Percentiles rank a stretch among this genome's conserved stretches.
phyloP scores from a whole-genome alignment of 768 basidiomycete genomes.

The Pleurotus platypus region DNA sequence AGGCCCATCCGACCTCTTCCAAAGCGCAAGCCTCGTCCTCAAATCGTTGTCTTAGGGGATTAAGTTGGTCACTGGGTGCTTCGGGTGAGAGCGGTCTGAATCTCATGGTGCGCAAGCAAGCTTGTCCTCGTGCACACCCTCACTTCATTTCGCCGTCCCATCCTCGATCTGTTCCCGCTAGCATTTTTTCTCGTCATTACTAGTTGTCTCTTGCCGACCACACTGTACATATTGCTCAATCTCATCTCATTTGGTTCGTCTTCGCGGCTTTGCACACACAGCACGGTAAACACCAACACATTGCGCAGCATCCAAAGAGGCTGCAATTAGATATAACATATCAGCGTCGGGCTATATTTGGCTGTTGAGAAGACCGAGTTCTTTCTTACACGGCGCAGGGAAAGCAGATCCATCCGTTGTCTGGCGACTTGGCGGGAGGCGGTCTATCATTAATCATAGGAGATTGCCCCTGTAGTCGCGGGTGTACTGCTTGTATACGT shows the following conservation, averaged over 20 bases:
- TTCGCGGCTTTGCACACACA: background rate
- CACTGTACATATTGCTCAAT: slow-evolving; percentile 6
- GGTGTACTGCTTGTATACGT: no score
- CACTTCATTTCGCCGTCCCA: background rate
- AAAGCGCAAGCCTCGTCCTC: slow-evolving; percentile 5
- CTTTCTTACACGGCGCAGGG: no score
- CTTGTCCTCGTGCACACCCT: background rate
- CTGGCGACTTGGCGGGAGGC: no score
- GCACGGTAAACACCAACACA: background rate
- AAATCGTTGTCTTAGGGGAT: slow-evolving; percentile 4
- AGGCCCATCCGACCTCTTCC: slow-evolving; percentile 7
- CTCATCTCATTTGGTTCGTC: slow-evolving; percentile 6
- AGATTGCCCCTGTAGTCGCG: no score
- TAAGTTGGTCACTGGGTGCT: background rate
- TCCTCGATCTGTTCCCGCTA: background rate
- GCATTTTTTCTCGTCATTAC: background rate
- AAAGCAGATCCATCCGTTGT: no score
- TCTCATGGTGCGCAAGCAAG: slow-evolving; percentile 2
- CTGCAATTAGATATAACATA: background rate
- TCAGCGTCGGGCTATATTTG: background rate
- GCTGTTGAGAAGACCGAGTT: no score
- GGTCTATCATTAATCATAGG: no score
- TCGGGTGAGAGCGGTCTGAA: background rate
- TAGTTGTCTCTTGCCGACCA: background rate
- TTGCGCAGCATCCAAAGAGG: background rate